Conservation (phyloP, 345 rosid species). For the Salix viminalis region DNA sequence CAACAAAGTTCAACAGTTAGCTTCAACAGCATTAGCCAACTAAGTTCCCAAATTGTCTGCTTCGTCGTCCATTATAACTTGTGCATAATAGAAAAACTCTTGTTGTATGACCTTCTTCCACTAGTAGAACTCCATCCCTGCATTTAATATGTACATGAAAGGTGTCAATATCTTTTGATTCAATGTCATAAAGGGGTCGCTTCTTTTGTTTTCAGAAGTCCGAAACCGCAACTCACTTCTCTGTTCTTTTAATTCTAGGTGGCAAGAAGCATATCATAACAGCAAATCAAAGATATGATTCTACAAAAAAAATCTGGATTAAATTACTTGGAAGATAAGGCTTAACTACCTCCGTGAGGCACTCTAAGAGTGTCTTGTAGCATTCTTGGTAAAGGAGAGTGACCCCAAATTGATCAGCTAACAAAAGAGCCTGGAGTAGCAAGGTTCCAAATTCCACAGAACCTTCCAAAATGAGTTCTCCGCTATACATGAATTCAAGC, state of each 20-base stretch:
- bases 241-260: constrained; percentile 53
- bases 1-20: constrained; percentile 89
- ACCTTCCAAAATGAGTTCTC: constrained; percentile 66
- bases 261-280: constrained; percentile 37
- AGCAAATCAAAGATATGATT: constrained; percentile 9
- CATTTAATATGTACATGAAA: constrained; percentile 88
- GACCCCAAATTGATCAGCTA: constrained; percentile 86
- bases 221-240: constrained; percentile 58
- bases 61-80: constrained; percentile 87
- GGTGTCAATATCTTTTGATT: constrained; percentile 68
- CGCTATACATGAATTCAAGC: constrained; percentile 83
- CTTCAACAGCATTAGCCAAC: constrained; percentile 41
- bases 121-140: constrained; percentile 94
- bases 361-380: constrained; percentile 85
- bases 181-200: constrained; percentile 46
- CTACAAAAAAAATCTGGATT: constrained; percentile 3
- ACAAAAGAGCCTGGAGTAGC: constrained; percentile 75
- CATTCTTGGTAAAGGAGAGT: constrained; percentile 89
- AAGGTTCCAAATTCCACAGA: constrained; percentile 52
- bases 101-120: constrained; percentile 85
- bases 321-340: constrained; percentile 16
- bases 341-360: constrained; percentile 77
- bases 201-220: constrained; percentile 71
- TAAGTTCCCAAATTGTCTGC: constrained; percentile 75
- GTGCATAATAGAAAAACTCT: constrained; percentile 87